Percentiles rank a stretch among this genome's conserved stretches.
These are phyloP conservation scores for Plasmodium coatneyi DNA, from an alignment of 169 alveolate species.

Conservation along the genomic window DNA sequence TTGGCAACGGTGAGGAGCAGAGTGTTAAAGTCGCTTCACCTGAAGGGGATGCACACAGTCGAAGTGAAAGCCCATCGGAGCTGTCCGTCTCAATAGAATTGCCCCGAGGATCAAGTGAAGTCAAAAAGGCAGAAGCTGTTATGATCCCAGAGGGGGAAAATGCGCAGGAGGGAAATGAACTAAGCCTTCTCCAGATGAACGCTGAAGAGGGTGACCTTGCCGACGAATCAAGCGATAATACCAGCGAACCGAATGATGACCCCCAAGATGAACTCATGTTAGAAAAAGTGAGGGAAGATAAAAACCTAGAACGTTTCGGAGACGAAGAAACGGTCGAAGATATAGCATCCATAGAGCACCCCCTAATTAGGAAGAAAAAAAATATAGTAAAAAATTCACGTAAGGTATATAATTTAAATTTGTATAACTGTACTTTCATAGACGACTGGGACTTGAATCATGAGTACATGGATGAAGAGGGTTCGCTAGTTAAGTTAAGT, in stretches of 20 bases:
- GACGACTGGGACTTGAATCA: constrained; percentile 72
- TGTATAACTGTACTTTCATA: constrained; percentile 61
- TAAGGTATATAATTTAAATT: constrained; percentile 45
- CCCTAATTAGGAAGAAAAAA: constrained; percentile 29
- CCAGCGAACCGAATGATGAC: not conserved
- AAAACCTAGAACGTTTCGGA: constrained; percentile 16
- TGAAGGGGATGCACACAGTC: not conserved
- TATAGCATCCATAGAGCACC: not conserved
- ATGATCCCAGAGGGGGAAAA: not conserved
- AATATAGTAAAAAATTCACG: constrained; percentile 65
- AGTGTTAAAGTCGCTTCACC: not conserved
- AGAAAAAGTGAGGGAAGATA: constrained; percentile 52
- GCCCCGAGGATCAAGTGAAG: not conserved
- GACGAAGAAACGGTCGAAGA: not conserved
- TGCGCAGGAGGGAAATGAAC: not conserved
- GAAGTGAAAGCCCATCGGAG: not conserved
- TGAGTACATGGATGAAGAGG: constrained; percentile 70
- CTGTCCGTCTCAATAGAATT: constrained; percentile 17
- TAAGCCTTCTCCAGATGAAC: not conserved
- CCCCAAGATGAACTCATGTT: not conserved
- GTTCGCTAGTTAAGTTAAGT: constrained; percentile 58
- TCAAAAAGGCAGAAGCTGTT: not conserved
- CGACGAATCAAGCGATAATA: not conserved
- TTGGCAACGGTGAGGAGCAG: not conserved
- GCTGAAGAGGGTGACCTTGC: not conserved